A percentile compares a stretch with the other conserved stretches of the same genome.
phyloP scores from a whole-genome alignment of 495 filamentous ascomycete genomes.

The Trichodelitschia bisporula region DNA sequence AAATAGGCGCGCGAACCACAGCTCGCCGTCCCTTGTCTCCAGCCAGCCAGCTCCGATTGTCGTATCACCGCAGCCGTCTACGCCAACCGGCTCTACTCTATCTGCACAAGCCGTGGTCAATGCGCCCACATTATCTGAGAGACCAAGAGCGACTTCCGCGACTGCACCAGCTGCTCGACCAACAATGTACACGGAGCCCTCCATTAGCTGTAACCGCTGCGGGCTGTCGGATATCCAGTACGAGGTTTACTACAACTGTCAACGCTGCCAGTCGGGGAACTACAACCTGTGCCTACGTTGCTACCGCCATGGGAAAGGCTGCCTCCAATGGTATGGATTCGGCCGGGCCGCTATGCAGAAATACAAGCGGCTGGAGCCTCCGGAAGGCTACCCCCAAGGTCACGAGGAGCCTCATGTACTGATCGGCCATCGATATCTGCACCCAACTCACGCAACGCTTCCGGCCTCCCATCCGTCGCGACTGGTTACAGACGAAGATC shows the following conservation, averaged over 20 bases:
- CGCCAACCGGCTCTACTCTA: too few species aligned
- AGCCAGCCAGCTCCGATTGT: too few species aligned
- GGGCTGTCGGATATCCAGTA: conserved; percentile 45
- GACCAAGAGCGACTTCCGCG: conserved; percentile 12
- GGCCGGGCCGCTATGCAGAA: conserved; percentile 31
- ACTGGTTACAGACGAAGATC: conserved; percentile 34
- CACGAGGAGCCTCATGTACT: conserved; percentile 37
- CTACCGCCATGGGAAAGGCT: conserved; percentile 49
- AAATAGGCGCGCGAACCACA: too few species aligned
- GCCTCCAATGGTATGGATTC: conserved; percentile 59
- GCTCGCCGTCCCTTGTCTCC: too few species aligned
- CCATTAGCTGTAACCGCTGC: conserved; percentile 46
- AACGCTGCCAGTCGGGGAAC: conserved; percentile 35
- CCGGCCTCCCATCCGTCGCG: conserved; percentile 10
- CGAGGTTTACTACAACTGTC: conserved; percentile 56
- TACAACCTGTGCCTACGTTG: conserved; percentile 61
- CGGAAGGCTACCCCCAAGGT: conserved; percentile 18
- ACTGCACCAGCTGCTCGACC: conserved; percentile 14
- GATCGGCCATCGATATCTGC: conserved; percentile 36
- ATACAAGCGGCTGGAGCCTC: conserved; percentile 24
- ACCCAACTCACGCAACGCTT: conserved; percentile 19
- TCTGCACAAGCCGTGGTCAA: too few species aligned
- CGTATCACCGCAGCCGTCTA: too few species aligned
- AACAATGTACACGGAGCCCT: conserved; percentile 38
- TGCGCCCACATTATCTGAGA: neutral